These are phyloP conservation scores for Ramaria rubella DNA, from an alignment of 768 basidiomycete species.

Conservation along the genomic window DNA sequence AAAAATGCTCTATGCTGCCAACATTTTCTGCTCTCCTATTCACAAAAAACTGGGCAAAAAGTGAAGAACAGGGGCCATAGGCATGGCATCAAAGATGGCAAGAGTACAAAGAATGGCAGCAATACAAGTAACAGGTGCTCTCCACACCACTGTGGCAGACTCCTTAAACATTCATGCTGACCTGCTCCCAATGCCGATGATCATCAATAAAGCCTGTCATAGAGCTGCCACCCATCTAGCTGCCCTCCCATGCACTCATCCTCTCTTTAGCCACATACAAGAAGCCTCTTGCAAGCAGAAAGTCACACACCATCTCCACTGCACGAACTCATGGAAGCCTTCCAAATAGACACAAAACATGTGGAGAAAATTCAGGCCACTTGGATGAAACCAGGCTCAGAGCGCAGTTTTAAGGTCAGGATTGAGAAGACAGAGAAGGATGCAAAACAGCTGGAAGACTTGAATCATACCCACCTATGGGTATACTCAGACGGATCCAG, in stretches of 20 bases:
- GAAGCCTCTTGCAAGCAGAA: background rate
- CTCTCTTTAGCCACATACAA: constrained; percentile 11
- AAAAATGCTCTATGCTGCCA: constrained; percentile 20
- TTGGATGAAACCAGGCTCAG: constrained; percentile 11
- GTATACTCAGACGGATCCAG: constrained; percentile 28
- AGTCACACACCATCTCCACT: constrained; percentile 17
- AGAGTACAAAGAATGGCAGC: constrained; percentile 19
- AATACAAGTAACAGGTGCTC: constrained; percentile 17
- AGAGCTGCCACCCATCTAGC: constrained; percentile 13
- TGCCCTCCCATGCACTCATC: constrained; percentile 19
- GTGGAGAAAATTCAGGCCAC: constrained; percentile 16
- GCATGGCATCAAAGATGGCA: constrained; percentile 9
- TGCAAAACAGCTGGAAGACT: constrained; percentile 9
- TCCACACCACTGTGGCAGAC: constrained; percentile 20
- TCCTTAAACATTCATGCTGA: constrained; percentile 17
- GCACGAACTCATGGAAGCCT: constrained; percentile 18
- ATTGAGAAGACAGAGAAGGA: constrained; percentile 1
- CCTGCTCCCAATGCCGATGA: constrained; percentile 15
- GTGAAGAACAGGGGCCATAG: constrained; percentile 6
- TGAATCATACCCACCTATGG: background rate
- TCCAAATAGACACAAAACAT: constrained; percentile 9
- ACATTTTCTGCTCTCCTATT: constrained; percentile 20
- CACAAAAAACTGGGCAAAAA: background rate
- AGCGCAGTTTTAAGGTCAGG: background rate
- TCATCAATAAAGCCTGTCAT: constrained; percentile 14